Evolutionary conservation across 257 asterid species (phyloP), one percentile per base, ranked within the genome.

Genomic region (Mentha longifolia): DNA sequence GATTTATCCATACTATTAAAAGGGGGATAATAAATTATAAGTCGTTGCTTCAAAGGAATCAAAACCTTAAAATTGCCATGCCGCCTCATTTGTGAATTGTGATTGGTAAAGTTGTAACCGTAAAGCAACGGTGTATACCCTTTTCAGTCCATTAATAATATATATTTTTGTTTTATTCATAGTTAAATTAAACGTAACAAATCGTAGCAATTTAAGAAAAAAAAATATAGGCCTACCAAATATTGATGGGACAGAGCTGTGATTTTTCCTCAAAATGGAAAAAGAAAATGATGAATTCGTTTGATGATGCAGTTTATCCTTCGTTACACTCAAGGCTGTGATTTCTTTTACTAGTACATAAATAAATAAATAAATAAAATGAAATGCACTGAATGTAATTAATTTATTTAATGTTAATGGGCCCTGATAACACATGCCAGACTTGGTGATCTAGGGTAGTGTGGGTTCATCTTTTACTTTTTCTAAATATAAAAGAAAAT

Each of bases 41-140:
- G 76, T 68, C 43, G 80, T 76, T 63, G 76, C 80, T 70, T 76
- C 61, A 9, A 76, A 76, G 80, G 54, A 31, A 69, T 54, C 52
- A 63, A 62, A 69, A 63, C 67, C 75, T 51, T 50, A 37, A 67
- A 74, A 61, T 68, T 11, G 47, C 47, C 2, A 42, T 42, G 47
- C 13, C 14, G 12, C 47, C 47, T 42, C 15, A 42, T 42, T 42
- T 42, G 12, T 3, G 37, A 33, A 17, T 59, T 49, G 22, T 31
- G 63, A 22, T 10, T 67, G 28, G 20, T 61, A 31, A 70, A 56
- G 33, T 33, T 70, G 80, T 70, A 62, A 55, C 72, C 80, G 76
- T 76, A 76, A 76, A 76, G 80, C 80, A 69, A 69, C 31, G 67
- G 45, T 9, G 61, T 74, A 35, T 75, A 59, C 3, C n/a, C 7